Conservation (phyloP, 306 rosid genomes). For the Hylodesmum podocarpum region DNA sequence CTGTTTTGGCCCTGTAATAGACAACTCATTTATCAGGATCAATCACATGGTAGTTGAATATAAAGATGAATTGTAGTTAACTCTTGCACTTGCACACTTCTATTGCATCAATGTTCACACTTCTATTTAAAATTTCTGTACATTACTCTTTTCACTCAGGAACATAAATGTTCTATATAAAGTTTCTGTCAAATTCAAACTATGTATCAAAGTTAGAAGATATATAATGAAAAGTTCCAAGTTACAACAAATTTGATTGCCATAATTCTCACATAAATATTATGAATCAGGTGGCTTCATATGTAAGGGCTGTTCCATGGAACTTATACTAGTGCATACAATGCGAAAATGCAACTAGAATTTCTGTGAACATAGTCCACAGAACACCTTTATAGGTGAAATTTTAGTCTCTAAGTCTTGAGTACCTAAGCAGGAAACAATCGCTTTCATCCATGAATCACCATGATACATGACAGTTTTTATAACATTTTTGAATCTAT, state of each 20-base stretch:
- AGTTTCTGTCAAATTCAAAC: neutral
- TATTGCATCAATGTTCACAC: neutral
- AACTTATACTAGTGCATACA: neutral
- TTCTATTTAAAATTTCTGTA: neutral
- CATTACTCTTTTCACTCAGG: neutral
- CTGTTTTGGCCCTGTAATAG: conserved; percentile 76
- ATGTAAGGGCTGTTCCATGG: neutral
- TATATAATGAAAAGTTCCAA: neutral
- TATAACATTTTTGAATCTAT: neutral
- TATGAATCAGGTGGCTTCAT: neutral
- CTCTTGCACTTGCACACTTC: neutral
- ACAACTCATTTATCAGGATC: conserved; percentile 26
- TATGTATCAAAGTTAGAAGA: neutral
- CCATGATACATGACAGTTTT: neutral
- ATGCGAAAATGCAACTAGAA: neutral
- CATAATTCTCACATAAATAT: neutral
- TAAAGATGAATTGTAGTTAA: neutral
- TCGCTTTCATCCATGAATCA: neutral
- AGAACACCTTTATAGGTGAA: neutral
- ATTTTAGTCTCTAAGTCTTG: neutral
- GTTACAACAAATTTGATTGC: neutral
- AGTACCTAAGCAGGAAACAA: neutral
- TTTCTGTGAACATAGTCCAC: neutral
- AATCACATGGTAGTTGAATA: neutral
- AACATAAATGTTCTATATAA: neutral